A percentile compares a stretch with the other conserved stretches of the same genome.
Evolutionary conservation across 1,284 basidiomycete genomes (phyloP).

Genomic region (Moniliophthora roreri): DNA sequence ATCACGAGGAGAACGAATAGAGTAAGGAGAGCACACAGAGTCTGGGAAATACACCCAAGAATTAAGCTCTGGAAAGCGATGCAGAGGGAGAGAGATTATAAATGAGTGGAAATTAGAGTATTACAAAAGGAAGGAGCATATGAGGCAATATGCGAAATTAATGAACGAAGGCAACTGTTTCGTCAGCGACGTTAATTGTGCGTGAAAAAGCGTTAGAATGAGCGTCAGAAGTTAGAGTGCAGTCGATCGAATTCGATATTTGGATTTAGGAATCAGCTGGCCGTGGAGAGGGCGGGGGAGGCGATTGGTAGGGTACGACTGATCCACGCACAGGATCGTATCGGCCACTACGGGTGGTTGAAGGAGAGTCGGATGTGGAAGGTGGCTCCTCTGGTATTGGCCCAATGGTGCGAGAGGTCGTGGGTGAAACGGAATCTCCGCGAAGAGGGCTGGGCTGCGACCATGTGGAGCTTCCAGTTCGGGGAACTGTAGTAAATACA

Average conservation of each 20-base stretch:
- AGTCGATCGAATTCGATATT: background rate
- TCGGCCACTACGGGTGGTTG: conserved; percentile 33
- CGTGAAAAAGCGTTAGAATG: background rate
- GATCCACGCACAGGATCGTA: conserved; percentile 49
- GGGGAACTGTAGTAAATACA: conserved; percentile 34
- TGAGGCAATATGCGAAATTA: conserved; percentile 7
- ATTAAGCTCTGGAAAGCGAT: background rate
- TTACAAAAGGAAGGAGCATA: conserved; percentile 1
- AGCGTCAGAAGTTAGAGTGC: conserved; percentile 4
- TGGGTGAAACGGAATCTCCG: conserved; percentile 26
- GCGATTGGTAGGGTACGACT: conserved; percentile 21
- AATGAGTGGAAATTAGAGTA: background rate
- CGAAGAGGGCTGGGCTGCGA: conserved; percentile 29
- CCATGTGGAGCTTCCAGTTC: conserved; percentile 38
- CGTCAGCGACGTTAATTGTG: conserved; percentile 14
- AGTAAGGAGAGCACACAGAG: background rate
- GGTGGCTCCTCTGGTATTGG: conserved; percentile 13
- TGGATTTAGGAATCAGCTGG: background rate
- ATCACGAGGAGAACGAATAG: background rate
- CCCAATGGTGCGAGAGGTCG: conserved; percentile 8
- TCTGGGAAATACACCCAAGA: background rate
- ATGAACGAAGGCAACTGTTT: conserved; percentile 1
- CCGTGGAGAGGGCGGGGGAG: background rate
- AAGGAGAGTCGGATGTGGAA: background rate
- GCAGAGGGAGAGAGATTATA: background rate